A percentile compares a stretch with the other conserved stretches of the same genome.
phyloP scores from a whole-genome alignment of 2,329 filamentous ascomycete species.

The Cryphonectria radicalis region DNA sequence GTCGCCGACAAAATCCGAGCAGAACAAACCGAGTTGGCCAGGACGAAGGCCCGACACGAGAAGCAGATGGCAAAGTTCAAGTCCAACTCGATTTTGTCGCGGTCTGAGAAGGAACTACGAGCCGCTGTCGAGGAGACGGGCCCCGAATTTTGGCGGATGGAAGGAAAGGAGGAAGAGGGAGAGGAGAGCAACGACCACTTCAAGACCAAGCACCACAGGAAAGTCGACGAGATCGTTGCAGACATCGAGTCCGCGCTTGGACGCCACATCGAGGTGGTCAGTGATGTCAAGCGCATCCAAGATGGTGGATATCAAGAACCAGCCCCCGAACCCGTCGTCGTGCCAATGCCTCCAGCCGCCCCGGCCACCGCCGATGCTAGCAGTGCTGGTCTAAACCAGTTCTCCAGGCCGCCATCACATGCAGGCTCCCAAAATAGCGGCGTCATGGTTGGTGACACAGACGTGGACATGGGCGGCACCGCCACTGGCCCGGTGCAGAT shows the following conservation, averaged over 20 bases:
- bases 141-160: slow-evolving; percentile 66
- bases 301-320: slow-evolving; percentile 76
- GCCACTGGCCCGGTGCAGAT: slow-evolving; percentile 69
- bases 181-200: slow-evolving; percentile 51
- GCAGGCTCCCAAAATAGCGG: slow-evolving; percentile 60
- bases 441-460: slow-evolving; percentile 61
- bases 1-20: slow-evolving; percentile 73
- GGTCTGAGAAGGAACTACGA: slow-evolving; percentile 77
- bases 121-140: slow-evolving; percentile 64
- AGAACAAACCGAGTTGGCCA: slow-evolving; percentile 80
- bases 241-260: slow-evolving; percentile 75
- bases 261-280: slow-evolving; percentile 66
- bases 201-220: slow-evolving; percentile 52
- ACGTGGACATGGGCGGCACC: slow-evolving; percentile 68
- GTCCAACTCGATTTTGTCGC: slow-evolving; percentile 69
- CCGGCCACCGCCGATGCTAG: slow-evolving; percentile 29
- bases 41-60: slow-evolving; percentile 79
- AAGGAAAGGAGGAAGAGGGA: slow-evolving; percentile 56
- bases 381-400: slow-evolving; percentile 32
- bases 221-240: slow-evolving; percentile 73
- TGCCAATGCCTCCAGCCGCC: slow-evolving; percentile 36
- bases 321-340: slow-evolving; percentile 48
- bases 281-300: slow-evolving; percentile 71
- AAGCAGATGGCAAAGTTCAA: slow-evolving; percentile 76
- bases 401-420: slow-evolving; percentile 60